phyloP scores from a whole-genome alignment of 768 basidiomycete genomes.

The Aureoboletus auriporus region DNA sequence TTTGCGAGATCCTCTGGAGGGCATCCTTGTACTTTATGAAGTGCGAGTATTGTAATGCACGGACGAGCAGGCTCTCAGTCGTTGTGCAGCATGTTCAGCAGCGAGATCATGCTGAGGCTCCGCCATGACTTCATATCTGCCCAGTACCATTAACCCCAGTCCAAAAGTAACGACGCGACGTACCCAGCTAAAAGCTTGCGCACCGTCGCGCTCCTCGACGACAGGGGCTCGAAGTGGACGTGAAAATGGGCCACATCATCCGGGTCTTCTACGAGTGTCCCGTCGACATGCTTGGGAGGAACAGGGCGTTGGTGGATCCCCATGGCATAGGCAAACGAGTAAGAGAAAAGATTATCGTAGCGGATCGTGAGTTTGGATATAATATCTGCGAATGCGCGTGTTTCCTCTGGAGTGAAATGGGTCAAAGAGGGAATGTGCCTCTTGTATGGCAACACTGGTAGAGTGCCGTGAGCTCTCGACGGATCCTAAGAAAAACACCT shows the following conservation, averaged over 20 bases:
- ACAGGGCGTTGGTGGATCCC: slow-evolving; percentile 85
- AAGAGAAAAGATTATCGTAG: slow-evolving; percentile 78
- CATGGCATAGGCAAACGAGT: slow-evolving; percentile 93
- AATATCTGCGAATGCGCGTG: slow-evolving; percentile 59
- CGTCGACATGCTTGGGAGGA: slow-evolving; percentile 35
- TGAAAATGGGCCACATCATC: slow-evolving; percentile 75
- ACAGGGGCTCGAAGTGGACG: slow-evolving; percentile 81
- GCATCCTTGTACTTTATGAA: too few species aligned
- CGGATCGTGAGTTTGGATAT: slow-evolving; percentile 59
- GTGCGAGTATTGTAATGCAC: slow-evolving; percentile 47
- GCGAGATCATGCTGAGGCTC: slow-evolving; percentile 90
- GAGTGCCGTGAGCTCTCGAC: neutral
- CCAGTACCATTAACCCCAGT: slow-evolving; percentile 1
- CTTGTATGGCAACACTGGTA: slow-evolving; percentile 66
- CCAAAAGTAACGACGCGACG: slow-evolving; percentile 20
- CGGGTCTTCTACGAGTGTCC: slow-evolving; percentile 32
- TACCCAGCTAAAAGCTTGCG: slow-evolving; percentile 90
- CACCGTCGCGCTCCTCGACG: slow-evolving; percentile 76
- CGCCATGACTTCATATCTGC: slow-evolving; percentile 84
- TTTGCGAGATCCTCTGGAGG: too few species aligned
- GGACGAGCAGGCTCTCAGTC: slow-evolving; percentile 51
- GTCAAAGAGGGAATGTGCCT: slow-evolving; percentile 74
- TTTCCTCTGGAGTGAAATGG: slow-evolving; percentile 60
- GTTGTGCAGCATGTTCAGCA: slow-evolving; percentile 78
- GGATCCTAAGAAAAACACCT: slow-evolving; percentile 9